phyloP scores from a whole-genome alignment of 306 rosid species.

The Fragaria ananassa region DNA sequence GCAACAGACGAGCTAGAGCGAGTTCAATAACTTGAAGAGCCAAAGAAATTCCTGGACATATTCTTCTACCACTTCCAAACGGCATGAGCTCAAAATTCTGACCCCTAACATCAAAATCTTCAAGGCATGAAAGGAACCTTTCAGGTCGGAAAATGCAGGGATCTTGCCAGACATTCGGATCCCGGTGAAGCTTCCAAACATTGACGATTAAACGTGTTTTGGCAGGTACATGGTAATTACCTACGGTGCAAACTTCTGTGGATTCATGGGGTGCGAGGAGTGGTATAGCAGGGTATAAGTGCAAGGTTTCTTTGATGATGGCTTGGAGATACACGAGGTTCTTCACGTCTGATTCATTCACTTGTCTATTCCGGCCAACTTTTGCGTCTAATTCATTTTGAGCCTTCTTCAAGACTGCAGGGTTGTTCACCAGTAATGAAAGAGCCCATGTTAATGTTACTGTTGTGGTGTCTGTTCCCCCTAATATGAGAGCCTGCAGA shows the following conservation, averaged over 20 bases:
- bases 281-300: slow-evolving; percentile 30
- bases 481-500: slow-evolving; percentile 18
- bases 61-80: slow-evolving; percentile 39
- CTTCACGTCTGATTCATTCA: slow-evolving; percentile 26
- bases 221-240: slow-evolving; percentile 18
- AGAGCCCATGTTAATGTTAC: slow-evolving; percentile 31
- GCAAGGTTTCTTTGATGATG: slow-evolving; percentile 30
- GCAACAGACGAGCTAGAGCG: slow-evolving; percentile 22
- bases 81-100: slow-evolving; percentile 25
- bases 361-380: slow-evolving; percentile 22
- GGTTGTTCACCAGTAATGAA: slow-evolving; percentile 24
- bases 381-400: slow-evolving; percentile 25
- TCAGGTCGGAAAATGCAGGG: slow-evolving; percentile 27
- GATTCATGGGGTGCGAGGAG: slow-evolving; percentile 20
- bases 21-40: slow-evolving; percentile 22
- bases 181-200: slow-evolving; percentile 27
- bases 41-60: slow-evolving; percentile 30
- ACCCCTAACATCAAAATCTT: slow-evolving; percentile 22
- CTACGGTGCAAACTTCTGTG: slow-evolving; percentile 26
- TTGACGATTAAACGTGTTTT: slow-evolving; percentile 27
- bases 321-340: slow-evolving; percentile 29
- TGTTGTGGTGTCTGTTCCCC: slow-evolving; percentile 25
- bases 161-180: slow-evolving; percentile 33
- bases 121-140: slow-evolving; percentile 20
- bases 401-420: neutral